Evolutionary conservation across 208 protist species (phyloP), one percentile per base, ranked within the genome.

Genomic region (Trypanosoma mega): DNA sequence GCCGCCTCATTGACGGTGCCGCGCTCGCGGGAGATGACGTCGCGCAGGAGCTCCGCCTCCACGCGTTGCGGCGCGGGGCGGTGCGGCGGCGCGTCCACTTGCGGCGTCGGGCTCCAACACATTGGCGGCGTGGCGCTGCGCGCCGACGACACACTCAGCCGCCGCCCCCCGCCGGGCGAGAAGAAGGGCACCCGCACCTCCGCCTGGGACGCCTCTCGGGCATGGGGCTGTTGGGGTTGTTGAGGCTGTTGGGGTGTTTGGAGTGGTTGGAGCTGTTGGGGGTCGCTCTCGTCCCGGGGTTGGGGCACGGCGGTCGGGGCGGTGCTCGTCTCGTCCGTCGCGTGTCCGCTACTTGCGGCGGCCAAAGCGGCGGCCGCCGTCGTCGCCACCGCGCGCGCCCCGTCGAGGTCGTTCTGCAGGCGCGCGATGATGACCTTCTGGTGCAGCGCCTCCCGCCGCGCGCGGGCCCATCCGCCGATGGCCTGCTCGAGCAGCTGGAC

Each of bases 1-100:
- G 68, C 50, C 12, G 45, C 45, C 29, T 82, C 75, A 52, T 74
- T 60, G 18, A 86, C 59, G 0, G 67, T 63, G 3, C 79, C 79
- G 14, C 50, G 36, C n/a, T 74, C 62, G 34, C 34, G 8, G 11
- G 63, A 72, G 37, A 82, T 74, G 5, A 86, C 61, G 0, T 77
- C 46, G 11, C 49, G 27, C 29, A 81, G 60, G 37, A 81, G 49
- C 11, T 51, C 54, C 2, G 52, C 45, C 1, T 75, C 29, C 59
- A 76, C 71, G 11, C 30, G 2, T 24, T 36, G 27, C 8, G 52
- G 20, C 20, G 56, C 8, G n/a, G 47, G 29, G 33, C 62, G 61
- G 29, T 33, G 46, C 43, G 45, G 50, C 6, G 63, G 36, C 27
- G 5, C 54, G 12, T 27, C 48, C 16, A 41, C 2, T 43, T 49